These are phyloP conservation scores for Neurospora tetrasperma DNA, from an alignment of 495 filamentous ascomycete species.

Conservation along the genomic window DNA sequence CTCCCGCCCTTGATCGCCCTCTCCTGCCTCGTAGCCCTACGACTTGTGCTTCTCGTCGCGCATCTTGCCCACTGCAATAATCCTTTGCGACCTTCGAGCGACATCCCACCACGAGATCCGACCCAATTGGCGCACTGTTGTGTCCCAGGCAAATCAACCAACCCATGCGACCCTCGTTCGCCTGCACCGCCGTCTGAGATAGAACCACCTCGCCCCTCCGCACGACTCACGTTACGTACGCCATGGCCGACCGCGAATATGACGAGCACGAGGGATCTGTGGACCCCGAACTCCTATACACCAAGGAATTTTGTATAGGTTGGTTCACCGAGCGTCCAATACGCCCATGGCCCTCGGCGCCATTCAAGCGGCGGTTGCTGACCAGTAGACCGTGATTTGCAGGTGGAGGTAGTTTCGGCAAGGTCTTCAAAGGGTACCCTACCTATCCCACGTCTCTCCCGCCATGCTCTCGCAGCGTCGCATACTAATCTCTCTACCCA, in stretches of 20 bases:
- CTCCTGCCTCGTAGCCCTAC: not conserved
- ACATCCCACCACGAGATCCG: not conserved
- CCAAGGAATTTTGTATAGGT: constrained; percentile 92
- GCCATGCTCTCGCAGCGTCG: not conserved
- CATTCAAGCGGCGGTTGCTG: not conserved
- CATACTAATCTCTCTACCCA: constrained; percentile 19
- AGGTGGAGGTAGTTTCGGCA: constrained; percentile 86
- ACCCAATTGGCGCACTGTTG: not conserved
- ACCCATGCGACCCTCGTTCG: not conserved
- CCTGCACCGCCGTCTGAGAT: not conserved
- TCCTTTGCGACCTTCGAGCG: not conserved
- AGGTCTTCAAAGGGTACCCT: constrained; percentile 85
- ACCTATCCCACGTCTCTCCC: not conserved
- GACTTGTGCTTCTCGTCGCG: not conserved
- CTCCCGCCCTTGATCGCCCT: not conserved
- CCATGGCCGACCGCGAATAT: constrained; percentile 34
- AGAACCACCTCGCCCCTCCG: not conserved
- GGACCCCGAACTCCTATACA: constrained; percentile 83
- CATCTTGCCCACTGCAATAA: not conserved
- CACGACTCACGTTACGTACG: not conserved
- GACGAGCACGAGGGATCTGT: constrained; percentile 38
- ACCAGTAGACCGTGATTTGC: constrained; percentile 3
- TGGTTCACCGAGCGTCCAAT: constrained; percentile 20
- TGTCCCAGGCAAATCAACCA: not conserved
- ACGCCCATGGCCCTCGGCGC: not conserved